These are phyloP conservation scores for Thalassiosira exigua DNA, from an alignment of 352 stramenopile genomes.

Conservation along the genomic window DNA sequence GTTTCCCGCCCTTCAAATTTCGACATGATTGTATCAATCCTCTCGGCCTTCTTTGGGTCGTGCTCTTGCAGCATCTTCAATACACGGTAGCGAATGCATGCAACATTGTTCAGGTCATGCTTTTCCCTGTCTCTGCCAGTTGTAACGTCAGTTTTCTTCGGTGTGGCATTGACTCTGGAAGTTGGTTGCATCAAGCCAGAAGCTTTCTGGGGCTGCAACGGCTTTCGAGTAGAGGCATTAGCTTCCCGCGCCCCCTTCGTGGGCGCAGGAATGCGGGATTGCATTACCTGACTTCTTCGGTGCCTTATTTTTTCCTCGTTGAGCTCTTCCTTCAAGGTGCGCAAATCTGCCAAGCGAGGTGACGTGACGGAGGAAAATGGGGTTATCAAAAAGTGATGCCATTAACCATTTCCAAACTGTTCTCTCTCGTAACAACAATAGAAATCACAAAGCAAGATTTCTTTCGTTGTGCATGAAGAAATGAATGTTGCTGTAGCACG, in stretches of 20 bases:
- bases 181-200: no score
- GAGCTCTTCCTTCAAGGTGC: slow-evolving; percentile 68
- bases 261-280: slow-evolving; percentile 57
- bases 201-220: slow-evolving; percentile 21
- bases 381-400: no score
- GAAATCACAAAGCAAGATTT: no score
- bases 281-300: slow-evolving; percentile 47
- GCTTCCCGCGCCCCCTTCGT: slow-evolving; percentile 6
- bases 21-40: slow-evolving; percentile 84
- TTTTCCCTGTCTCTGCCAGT: slow-evolving; percentile 9
- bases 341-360: no score
- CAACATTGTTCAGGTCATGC: slow-evolving; percentile 35
- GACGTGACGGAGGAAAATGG: no score
- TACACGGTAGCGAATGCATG: slow-evolving; percentile 60
- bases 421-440: no score
- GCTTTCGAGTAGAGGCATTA: slow-evolving; percentile 19
- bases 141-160: slow-evolving; percentile 17
- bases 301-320: slow-evolving; percentile 61
- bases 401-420: no score
- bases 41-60: slow-evolving; percentile 79
- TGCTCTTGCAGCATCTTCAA: slow-evolving; percentile 78
- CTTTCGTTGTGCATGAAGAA: no score
- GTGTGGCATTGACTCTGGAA: no score
- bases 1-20: slow-evolving; percentile 83
- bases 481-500: no score